A percentile compares a stretch with the other conserved stretches of the same genome.
Conservation (phyloP, 768 basidiomycete genomes). For the Tylopilus felleus region DNA sequence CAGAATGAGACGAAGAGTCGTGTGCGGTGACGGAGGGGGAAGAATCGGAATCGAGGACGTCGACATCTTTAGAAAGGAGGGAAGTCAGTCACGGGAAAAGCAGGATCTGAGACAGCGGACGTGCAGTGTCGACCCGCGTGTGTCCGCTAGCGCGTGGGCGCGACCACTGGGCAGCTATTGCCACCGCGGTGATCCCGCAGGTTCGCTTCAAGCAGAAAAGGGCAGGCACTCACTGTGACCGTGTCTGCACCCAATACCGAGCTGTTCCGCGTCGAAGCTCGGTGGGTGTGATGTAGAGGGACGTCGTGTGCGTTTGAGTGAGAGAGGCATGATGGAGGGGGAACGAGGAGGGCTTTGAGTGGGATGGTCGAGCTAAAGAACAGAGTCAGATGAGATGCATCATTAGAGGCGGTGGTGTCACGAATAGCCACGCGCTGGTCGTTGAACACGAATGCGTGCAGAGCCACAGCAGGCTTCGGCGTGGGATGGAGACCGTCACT, state of each 20-base stretch:
- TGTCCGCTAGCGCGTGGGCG: too few relatives aligned
- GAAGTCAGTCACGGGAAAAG: slow-evolving; percentile 10
- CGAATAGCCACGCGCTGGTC: too few relatives aligned
- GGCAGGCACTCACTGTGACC: background rate
- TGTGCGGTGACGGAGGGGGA: slow-evolving; percentile 13
- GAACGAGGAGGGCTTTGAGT: background rate
- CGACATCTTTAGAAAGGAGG: slow-evolving; percentile 13
- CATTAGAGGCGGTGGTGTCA: background rate
- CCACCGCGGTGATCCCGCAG: too few relatives aligned
- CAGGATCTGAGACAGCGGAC: too few relatives aligned
- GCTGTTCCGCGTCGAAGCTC: too few relatives aligned
- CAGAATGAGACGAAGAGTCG: slow-evolving; percentile 9
- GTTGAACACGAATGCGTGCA: background rate
- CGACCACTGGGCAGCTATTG: too few relatives aligned
- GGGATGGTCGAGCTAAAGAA: slow-evolving; percentile 14
- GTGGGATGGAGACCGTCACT: slow-evolving; percentile 22
- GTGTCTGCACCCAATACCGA: too few relatives aligned
- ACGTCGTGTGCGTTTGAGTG: background rate
- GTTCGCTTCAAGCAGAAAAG: too few relatives aligned
- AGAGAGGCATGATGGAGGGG: slow-evolving; percentile 15
- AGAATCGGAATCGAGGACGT: slow-evolving; percentile 12
- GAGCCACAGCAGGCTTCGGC: background rate
- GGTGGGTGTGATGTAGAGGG: too few relatives aligned
- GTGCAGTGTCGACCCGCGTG: too few relatives aligned
- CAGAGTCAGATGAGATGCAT: slow-evolving; percentile 2